Evolutionary conservation across 2,329 filamentous ascomycete species (phyloP).

Genomic region (Coleophoma crateriformis): DNA sequence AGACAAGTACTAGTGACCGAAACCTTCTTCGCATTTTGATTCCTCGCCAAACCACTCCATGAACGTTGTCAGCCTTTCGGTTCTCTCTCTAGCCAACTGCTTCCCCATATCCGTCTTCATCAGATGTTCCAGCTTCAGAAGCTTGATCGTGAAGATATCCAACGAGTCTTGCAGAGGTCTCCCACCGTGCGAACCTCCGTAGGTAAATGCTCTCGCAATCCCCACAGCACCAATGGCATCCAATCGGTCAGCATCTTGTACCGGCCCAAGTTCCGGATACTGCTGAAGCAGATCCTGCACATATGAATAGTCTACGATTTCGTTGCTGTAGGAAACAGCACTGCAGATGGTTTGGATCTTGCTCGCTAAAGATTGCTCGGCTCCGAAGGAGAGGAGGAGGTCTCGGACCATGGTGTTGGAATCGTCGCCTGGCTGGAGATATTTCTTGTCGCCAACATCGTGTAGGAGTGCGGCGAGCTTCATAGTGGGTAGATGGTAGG

Average conservation of each 20-base stretch:
- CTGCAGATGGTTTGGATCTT: conserved; percentile 68
- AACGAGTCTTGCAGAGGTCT: conserved; percentile 58
- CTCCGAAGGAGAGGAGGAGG: conserved; percentile 52
- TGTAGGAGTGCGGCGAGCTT: conserved; percentile 71
- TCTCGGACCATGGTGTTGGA: conserved; percentile 46
- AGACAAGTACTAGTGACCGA: too few species aligned
- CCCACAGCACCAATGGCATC: conserved; percentile 87
- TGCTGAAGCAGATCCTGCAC: conserved; percentile 55
- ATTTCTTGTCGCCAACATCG: conserved; percentile 82
- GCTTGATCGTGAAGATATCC: conserved; percentile 70
- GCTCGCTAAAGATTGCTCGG: conserved; percentile 49
- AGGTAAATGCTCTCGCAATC: conserved; percentile 72
- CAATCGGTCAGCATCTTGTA: conserved; percentile 90
- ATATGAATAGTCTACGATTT: conserved; percentile 56
- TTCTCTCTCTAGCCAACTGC: conserved; percentile 44
- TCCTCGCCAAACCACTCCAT: conserved; percentile 52
- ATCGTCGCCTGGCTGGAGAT: conserved; percentile 47
- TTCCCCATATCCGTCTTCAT: conserved; percentile 56
- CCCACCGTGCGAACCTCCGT: conserved; percentile 55
- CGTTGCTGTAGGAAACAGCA: conserved; percentile 73
- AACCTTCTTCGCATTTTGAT: too few species aligned
- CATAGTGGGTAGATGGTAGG: conserved; percentile 50
- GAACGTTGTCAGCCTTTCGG: conserved; percentile 42
- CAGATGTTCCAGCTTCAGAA: conserved; percentile 48
- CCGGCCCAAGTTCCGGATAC: conserved; percentile 72